Base-by-base conservation (phyloP, 768 basidiomycete genomes). In the Lyophyllum atratum region DNA sequence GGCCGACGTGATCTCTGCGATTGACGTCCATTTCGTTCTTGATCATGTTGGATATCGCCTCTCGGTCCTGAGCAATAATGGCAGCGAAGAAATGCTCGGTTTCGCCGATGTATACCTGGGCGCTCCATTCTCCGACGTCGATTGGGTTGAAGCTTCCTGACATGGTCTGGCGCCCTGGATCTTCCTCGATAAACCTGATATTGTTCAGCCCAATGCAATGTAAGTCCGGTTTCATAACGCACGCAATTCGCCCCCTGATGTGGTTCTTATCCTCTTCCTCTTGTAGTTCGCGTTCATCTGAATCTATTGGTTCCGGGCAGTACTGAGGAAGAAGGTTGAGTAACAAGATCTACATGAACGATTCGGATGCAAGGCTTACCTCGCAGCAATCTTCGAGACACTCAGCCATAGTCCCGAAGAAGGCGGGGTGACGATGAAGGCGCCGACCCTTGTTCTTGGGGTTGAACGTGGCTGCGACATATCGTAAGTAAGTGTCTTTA, bases 131-230 rank as follows among this genome's bases (percentile, higher is more conserved):
- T 11, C 83, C 84, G 12, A 79, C 81, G 58, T 88, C 85, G 64
- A 86, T 86, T 0, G 85, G 85, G 52, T 84, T 81, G 74, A 87
- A 87, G 63, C 81, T 83, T 1, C 85, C 85, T 0, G 84, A 80
- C 39, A 86, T 79, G 37, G 70, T 80, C 65, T 87, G 85, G 10
- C 84, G 81, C 0, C 84, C 84, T 2, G 84, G 85, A 58, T 86
- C 78, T 51, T 85, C 82, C 60, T 82, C 68, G 19, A 86, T 80
- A 66, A 85, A 86, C 34, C 84, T 85, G 55, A 2, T 6, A 17
- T 7, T 19, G 54, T 51, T 39, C 51, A 24, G 31, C 26, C 40
- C 14, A 26, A 26, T 11, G 26, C 24, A 21, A 5, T 26, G 19
- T 24, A 44, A 29, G 55, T 47, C 11, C 34, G 33, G 9, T 60